Conservation (phyloP, 768 basidiomycete species). For the Russula sp. region DNA sequence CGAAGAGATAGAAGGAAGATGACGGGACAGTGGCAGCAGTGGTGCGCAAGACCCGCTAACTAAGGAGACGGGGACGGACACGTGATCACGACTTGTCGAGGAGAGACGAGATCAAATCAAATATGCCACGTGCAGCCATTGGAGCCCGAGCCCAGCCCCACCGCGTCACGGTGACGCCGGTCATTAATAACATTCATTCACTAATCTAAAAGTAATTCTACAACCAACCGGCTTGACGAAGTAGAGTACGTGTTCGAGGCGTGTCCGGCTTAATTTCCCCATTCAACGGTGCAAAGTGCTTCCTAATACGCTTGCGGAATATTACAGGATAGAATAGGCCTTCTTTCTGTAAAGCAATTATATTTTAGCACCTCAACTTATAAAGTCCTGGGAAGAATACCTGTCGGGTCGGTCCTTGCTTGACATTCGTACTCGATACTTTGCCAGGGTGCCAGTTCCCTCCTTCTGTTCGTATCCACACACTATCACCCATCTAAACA, state of each 20-base stretch:
- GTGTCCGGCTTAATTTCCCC: slow-evolving; percentile 32
- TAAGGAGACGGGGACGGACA: too few relatives aligned
- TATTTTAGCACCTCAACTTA: background rate
- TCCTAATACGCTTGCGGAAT: slow-evolving; percentile 19
- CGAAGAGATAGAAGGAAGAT: slow-evolving; percentile 25
- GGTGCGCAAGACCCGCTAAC: background rate
- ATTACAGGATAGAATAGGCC: slow-evolving; percentile 22
- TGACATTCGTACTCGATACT: slow-evolving; percentile 17
- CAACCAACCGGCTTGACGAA: slow-evolving; percentile 18
- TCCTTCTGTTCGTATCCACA: slow-evolving; percentile 22
- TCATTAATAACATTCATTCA: background rate
- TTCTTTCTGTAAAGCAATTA: slow-evolving; percentile 10
- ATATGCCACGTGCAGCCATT: too few relatives aligned
- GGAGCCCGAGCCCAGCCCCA: too few relatives aligned
- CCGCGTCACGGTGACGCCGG: too few relatives aligned
- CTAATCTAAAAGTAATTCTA: slow-evolving; percentile 1
- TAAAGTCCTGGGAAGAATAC: background rate
- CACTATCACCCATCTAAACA: slow-evolving; percentile 16
- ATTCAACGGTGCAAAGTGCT: slow-evolving; percentile 27
- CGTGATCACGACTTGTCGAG: background rate
- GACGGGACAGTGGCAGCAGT: background rate
- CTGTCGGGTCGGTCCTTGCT: slow-evolving; percentile 19
- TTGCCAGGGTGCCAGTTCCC: slow-evolving; percentile 21
- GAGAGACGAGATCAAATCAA: background rate
- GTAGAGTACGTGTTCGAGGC: slow-evolving; percentile 24